phyloP scores from a whole-genome alignment of 1,139 yeast genomes.

The Diutina mesorugosa region DNA sequence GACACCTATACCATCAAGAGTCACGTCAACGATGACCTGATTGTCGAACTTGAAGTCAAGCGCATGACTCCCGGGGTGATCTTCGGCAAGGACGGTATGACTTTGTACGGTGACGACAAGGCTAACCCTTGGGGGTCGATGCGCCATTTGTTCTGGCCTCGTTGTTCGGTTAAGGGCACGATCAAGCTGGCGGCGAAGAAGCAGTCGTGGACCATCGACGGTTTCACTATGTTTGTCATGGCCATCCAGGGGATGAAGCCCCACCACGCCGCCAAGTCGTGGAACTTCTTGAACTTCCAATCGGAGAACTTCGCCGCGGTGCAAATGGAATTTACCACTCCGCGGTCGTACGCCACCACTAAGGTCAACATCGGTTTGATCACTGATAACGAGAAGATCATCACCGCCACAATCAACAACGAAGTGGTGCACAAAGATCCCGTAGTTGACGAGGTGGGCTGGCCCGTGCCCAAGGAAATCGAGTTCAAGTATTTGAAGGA shows the following conservation, averaged over 20 bases:
- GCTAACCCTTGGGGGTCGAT: conserved; percentile 91
- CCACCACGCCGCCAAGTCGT: conserved; percentile 92
- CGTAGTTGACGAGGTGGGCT: conserved; percentile 66
- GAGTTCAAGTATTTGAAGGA: conserved; percentile 30
- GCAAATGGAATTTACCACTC: conserved; percentile 93
- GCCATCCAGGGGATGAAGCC: conserved; percentile 99
- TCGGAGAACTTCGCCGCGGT: conserved; percentile 63
- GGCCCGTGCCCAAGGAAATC: conserved; percentile 76
- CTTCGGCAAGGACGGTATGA: conserved; percentile 78
- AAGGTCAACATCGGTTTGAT: conserved; percentile 72
- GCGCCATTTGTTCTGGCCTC: conserved; percentile 96
- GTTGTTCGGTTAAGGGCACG: conserved; percentile 59
- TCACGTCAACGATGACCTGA: conserved; percentile 54
- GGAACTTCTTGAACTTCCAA: conserved; percentile 92
- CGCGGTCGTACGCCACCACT: conserved; percentile 74
- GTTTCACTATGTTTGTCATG: conserved; percentile 79
- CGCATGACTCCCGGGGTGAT: conserved; percentile 72
- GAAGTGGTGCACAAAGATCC: conserved; percentile 49
- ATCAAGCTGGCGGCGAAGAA: conserved; percentile 23
- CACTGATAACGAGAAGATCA: conserved; percentile 47
- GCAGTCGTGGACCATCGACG: conserved; percentile 21
- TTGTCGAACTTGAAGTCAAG: conserved; percentile 54
- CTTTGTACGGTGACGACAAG: conserved; percentile 73
- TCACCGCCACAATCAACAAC: conserved; percentile 58
- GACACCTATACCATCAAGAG: conserved; percentile 49